Conservation (phyloP, 305 asterid genomes). For the Euphrasia arctica region DNA sequence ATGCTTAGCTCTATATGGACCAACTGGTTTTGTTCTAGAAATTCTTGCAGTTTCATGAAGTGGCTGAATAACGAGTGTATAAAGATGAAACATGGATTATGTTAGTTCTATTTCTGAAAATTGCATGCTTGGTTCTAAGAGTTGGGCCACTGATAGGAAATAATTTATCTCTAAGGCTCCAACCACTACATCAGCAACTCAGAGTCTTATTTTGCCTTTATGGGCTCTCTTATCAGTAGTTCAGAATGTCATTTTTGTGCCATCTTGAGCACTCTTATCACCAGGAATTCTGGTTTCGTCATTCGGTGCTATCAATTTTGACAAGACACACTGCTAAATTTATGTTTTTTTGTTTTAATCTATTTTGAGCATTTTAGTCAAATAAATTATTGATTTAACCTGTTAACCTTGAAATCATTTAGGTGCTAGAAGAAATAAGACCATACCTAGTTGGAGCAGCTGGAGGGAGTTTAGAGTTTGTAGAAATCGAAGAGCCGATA, state of each 20-base stretch:
- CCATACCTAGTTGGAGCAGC: slow-evolving; percentile 94
- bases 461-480: slow-evolving; percentile 84
- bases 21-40: too few relatives aligned
- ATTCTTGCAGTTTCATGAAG: too few relatives aligned
- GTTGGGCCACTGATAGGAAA: neutral
- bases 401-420: slow-evolving; percentile 7
- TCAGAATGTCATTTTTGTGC: neutral
- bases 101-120: neutral
- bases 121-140: neutral
- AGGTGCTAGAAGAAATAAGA: slow-evolving; percentile 96
- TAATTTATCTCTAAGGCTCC: neutral
- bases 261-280: slow-evolving; percentile 8
- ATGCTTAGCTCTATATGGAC: too few relatives aligned
- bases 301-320: neutral
- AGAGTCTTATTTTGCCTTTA: neutral
- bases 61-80: neutral
- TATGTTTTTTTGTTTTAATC: neutral
- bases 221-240: too few relatives aligned
- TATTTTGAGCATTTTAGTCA: slow-evolving; percentile 6
- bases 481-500: slow-evolving; percentile 85
- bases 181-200: neutral
- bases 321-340: neutral
- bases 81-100: neutral
- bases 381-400: neutral
- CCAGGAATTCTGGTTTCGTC: slow-evolving; percentile 8